Evolutionary conservation across 2,329 filamentous ascomycete species (phyloP), one percentile per base, ranked within the genome.

Genomic region (Venturia aucupariae): DNA sequence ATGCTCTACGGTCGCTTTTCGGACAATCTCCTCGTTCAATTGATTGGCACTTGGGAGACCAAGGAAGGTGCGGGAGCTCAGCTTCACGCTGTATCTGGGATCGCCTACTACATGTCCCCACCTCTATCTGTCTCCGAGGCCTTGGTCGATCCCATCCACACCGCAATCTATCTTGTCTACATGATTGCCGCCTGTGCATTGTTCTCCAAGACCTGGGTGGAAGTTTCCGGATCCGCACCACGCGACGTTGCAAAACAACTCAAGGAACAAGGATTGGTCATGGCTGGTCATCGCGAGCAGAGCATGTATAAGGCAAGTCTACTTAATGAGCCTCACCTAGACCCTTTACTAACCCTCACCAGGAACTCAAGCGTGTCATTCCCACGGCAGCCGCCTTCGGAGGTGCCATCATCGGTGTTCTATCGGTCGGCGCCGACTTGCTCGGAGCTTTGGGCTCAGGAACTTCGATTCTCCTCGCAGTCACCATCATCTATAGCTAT

Each of bases 201-300:
- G 77, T 99, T 99, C 86, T 97, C 92, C 79, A 99, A 99, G 90
- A 99, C 95, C 64, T 99, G 94, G 94, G 99, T 99, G 72, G 94
- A 99, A 81, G 94, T 99, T 69, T 97, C 94, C 46, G 95, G 94
- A 74, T 97, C 93, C 68, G 93, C 91, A 82, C 95, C 94, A 67
- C 90, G 94, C 74, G 94, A 99, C 75, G 95, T 99, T 70, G 94
- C 94, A 73, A 99, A 99, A 87, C 94, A 97, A 82, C 87, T 99
- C 78, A 99, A 99, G 87, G 95, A 99, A 75, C 94, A 99, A 81
- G 94, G 94, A 76, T 88, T 99, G 66, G 93, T 99, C 71, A 99
- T 99, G 95, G 93, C 94, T 73, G 94, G 94, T 75, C 94, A 99
- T 84, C 90, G 94, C 81, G 95, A 99, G 79, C 93, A 97, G 85